Base-by-base conservation (phyloP, 129 eudicot species). In the Lactuca saligna region DNA sequence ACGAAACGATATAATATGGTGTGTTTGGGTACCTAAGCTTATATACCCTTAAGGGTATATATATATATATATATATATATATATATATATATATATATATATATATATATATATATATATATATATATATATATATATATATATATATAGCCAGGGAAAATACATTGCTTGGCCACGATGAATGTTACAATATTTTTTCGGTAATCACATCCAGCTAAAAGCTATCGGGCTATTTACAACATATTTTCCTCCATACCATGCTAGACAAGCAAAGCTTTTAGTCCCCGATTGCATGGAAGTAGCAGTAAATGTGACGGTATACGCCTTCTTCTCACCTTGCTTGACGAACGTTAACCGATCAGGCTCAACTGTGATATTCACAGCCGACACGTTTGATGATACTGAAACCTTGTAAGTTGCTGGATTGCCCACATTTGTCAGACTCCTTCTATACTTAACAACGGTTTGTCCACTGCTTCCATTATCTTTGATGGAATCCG, bases 401-500 rank as follows among this genome's bases (percentile, higher is more conserved):
- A 83, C 56, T 3, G 79, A 78, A 74, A 79, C 90, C 70, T 73
- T 91, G 75, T 91, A 91, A 2, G 86, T 75, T 50, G 71, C 78
- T n/a, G 92, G 85, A 38, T 59, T 60, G 34, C 95, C 95, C 20
- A 87, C 95, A 58, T 91, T 91, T 15, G 95, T 91, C 2, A 87
- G 35, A 35, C 77, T 91, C 75, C 97, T 81, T 17, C 83, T 83
- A 67, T 87, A 83, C 74, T 73, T 85, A 3, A 81, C 73, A 5
- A 77, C 48, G 3, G 76, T 71, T 10, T 70, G 65, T 41, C 75
- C 67, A 20, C 59, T 39, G 51, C 33, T 62, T 41, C 67, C 67
- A 15, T 46, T 46, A 25, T 50, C 33, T 32, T 25, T 55, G 33
- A 39, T 20, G 56, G 68, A 33, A 66, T 25, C 16, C 2, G 55